Conservation (phyloP, 208 protist species). For the Endotrypanum monterogeii region DNA sequence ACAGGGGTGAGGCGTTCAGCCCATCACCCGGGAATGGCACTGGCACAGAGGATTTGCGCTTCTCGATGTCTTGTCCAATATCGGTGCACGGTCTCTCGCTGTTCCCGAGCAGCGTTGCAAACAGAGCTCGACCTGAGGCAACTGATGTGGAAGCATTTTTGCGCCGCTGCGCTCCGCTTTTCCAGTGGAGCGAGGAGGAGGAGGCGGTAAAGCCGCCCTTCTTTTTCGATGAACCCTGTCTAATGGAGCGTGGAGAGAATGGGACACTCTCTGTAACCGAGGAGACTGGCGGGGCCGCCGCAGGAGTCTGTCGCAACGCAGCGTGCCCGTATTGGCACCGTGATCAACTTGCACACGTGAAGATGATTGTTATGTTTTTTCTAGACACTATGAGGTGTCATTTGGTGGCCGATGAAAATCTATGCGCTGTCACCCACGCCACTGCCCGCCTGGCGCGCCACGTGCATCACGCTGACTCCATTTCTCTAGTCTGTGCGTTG, state of each 20-base stretch:
- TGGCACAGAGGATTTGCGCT: neutral
- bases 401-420: conserved; percentile 16
- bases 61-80: conserved; percentile 1
- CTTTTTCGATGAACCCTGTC: conserved; percentile 71
- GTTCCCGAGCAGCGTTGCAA: neutral
- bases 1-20: neutral
- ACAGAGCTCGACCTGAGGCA: neutral
- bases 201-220: conserved; percentile 26
- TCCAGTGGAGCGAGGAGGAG: conserved; percentile 31
- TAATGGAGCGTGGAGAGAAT: conserved; percentile 39
- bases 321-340: conserved; percentile 72
- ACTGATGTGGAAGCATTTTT: conserved; percentile 38
- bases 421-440: conserved; percentile 33
- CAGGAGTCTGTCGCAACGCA: conserved; percentile 35
- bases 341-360: conserved; percentile 58
- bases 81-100: conserved; percentile 19
- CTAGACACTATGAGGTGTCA: conserved; percentile 1
- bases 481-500: conserved; percentile 28
- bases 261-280: neutral
- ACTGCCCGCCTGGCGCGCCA: conserved; percentile 10
- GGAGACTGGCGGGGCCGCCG: neutral
- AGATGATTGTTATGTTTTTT: conserved; percentile 17
- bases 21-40: neutral
- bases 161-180: conserved; percentile 46
- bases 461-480: conserved; percentile 13